Base-by-base conservation (phyloP, 2,329 filamentous ascomycete genomes). In the Penicillium sp. region DNA sequence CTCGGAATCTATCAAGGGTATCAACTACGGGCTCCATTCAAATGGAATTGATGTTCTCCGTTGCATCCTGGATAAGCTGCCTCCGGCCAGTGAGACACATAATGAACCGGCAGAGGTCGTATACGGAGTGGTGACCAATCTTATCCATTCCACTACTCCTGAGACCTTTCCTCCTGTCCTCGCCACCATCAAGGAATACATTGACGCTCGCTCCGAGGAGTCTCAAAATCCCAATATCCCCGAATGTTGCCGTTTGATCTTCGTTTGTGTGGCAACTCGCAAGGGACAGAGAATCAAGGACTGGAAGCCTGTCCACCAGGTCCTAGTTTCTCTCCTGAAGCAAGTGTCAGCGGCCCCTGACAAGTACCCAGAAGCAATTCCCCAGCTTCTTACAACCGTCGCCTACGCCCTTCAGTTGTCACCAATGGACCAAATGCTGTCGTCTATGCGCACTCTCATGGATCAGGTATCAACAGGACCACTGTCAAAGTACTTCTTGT, bases 121-220 rank as follows among this genome's bases (percentile, higher is more conserved):
- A 31, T 82, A 81, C 56, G 92, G 92, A 24, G 81, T 92, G 24
- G 68, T 96, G 32, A 88, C 87, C 5, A 91, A 87, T 60, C 74
- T 89, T 27, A 83, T 95, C 44, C 93, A 98, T 66, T 86, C 95
- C 65, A 86, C 88, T 1, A 87, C 81, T 44, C 69, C 78, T 1
- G 84, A 88, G 27, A 89, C 86, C 0, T 92, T 96, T 65, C 74
- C 76, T 43, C 81, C 86, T 3, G 73, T 95, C 0, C 71, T 86
- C 13, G 78, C 84, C 6, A 75, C 81, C 2, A 74, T 95, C 3
- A 66, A 82, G 31, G 77, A 82, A 20, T 75, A 77, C 43, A 66
- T 73, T 25, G 66, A 71, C 39, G 43, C 55, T 5, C 54, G 60
- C 3, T 60, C 66, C 28, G 55, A 61, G 24, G 70, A 73, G 35